Evolutionary conservation across 768 basidiomycete species (phyloP).

Genomic region (Pleurotus tuber-regium): DNA sequence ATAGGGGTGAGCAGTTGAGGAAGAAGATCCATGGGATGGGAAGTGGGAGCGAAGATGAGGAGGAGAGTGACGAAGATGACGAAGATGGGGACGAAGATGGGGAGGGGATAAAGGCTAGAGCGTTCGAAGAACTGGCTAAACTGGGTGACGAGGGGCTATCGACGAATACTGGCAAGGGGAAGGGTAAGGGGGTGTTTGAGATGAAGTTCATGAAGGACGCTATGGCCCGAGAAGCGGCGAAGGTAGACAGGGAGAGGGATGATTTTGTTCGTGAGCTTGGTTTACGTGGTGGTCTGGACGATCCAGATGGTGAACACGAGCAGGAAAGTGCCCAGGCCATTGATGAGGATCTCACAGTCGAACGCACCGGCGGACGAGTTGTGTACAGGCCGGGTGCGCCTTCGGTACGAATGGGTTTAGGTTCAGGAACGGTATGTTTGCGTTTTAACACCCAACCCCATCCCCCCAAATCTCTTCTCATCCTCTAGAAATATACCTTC

Average conservation of each 20-base stretch:
- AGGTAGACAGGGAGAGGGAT: slow-evolving; percentile 61
- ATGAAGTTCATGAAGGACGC: slow-evolving; percentile 99
- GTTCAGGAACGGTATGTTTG: slow-evolving; percentile 22
- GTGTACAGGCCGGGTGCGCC: slow-evolving; percentile 53
- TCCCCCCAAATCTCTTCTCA: no score
- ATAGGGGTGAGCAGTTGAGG: slow-evolving; percentile 74
- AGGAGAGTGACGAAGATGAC: slow-evolving; percentile 29
- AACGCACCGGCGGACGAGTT: slow-evolving; percentile 68
- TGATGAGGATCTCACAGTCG: slow-evolving; percentile 36
- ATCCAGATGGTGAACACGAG: slow-evolving; percentile 26
- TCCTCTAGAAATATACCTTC: no score
- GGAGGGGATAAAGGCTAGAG: slow-evolving; percentile 58
- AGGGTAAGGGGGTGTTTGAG: slow-evolving; percentile 73
- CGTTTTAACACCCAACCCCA: no score
- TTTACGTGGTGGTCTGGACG: slow-evolving; percentile 24
- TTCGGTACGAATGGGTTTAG: neutral
- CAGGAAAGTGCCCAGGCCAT: slow-evolving; percentile 22
- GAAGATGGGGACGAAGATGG: slow-evolving; percentile 39
- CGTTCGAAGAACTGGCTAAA: slow-evolving; percentile 73
- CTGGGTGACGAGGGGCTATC: slow-evolving; percentile 43
- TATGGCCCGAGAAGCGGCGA: slow-evolving; percentile 59
- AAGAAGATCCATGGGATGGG: slow-evolving; percentile 70
- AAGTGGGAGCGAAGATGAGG: slow-evolving; percentile 51
- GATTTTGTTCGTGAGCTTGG: slow-evolving; percentile 75
- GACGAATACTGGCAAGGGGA: slow-evolving; percentile 28